These are phyloP conservation scores for Mallotus japonicus DNA, from an alignment of 441 rosid genomes.

Conservation along the genomic window DNA sequence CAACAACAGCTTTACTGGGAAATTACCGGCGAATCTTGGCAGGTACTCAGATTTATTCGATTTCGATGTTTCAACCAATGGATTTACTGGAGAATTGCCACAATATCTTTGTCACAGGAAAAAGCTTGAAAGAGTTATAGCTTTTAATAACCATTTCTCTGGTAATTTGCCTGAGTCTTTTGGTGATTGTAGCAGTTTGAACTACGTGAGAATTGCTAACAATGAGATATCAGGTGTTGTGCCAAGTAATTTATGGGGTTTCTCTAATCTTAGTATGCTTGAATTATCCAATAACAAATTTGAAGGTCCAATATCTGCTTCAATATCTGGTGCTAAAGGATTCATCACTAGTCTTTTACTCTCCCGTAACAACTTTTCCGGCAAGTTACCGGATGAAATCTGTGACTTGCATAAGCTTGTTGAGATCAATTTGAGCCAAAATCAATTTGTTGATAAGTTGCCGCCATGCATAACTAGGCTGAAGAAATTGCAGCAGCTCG, in stretches of 20 bases:
- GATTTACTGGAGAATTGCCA: conserved; percentile 53
- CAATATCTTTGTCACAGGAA: conserved; percentile 44
- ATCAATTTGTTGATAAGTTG: conserved; percentile 41
- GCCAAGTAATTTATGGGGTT: conserved; percentile 58
- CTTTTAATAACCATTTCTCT: conserved; percentile 46
- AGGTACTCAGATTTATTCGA: conserved; percentile 38
- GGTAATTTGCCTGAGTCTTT: conserved; percentile 51
- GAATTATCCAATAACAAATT: conserved; percentile 48
- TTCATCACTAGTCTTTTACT: conserved; percentile 36
- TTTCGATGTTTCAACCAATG: conserved; percentile 61
- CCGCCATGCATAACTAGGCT: conserved; percentile 47
- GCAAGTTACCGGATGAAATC: conserved; percentile 42
- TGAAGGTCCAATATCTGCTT: conserved; percentile 45
- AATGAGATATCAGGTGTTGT: conserved; percentile 51
- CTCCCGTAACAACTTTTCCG: conserved; percentile 53
- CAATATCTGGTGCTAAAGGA: conserved; percentile 32
- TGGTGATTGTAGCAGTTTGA: conserved; percentile 47
- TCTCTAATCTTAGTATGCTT: conserved; percentile 29
- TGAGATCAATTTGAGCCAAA: conserved; percentile 39
- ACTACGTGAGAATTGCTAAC: conserved; percentile 43
- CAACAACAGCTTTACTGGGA: conserved; percentile 68
- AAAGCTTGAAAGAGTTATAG: conserved; percentile 36
- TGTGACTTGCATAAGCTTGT: conserved; percentile 36
- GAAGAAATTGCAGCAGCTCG: conserved; percentile 45
- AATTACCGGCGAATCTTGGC: conserved; percentile 51